Evolutionary conservation across 768 basidiomycete species (phyloP).

Genomic region (Leccinum rimulosum): DNA sequence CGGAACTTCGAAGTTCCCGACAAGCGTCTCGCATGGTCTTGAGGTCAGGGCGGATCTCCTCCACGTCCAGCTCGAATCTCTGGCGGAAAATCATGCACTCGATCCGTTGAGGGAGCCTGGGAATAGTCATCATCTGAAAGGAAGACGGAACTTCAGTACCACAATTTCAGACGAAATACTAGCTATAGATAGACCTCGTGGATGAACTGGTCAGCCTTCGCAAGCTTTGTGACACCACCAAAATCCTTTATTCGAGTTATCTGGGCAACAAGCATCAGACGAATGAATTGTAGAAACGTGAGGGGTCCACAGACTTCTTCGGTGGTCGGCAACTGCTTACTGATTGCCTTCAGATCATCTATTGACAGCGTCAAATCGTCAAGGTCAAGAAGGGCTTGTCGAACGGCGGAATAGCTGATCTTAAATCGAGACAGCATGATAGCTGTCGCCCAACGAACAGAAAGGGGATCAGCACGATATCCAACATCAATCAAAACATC

Average conservation of each 20-base stretch:
- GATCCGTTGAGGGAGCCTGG: slow-evolving; percentile 68
- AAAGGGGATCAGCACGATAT: background rate
- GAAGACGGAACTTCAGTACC: slow-evolving; percentile 3
- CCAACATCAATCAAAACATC: background rate
- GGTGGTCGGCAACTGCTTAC: slow-evolving; percentile 70
- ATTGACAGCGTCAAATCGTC: slow-evolving; percentile 65
- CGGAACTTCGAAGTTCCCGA: slow-evolving; percentile 61
- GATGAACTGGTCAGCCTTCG: slow-evolving; percentile 85
- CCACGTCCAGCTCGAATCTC: slow-evolving; percentile 79
- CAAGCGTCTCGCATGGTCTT: slow-evolving; percentile 69
- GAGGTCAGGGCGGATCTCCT: slow-evolving; percentile 81
- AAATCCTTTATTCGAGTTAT: slow-evolving; percentile 64
- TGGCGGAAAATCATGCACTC: slow-evolving; percentile 83
- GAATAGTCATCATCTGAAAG: slow-evolving; percentile 70
- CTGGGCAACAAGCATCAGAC: slow-evolving; percentile 34
- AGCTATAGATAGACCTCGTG: slow-evolving; percentile 51
- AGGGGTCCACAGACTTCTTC: slow-evolving; percentile 60
- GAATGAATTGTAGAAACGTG: background rate
- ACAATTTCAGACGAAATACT: background rate
- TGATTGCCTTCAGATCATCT: slow-evolving; percentile 75
- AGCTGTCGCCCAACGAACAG: slow-evolving; percentile 39
- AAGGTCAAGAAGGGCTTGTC: slow-evolving; percentile 66
- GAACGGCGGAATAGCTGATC: slow-evolving; percentile 59
- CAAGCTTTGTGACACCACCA: slow-evolving; percentile 67
- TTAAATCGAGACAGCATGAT: slow-evolving; percentile 85